A percentile compares a stretch with the other conserved stretches of the same genome.
Evolutionary conservation across 225 moss, liverwort and hornwort genomes (phyloP).

Genomic region (Takakia lepidozioides): DNA sequence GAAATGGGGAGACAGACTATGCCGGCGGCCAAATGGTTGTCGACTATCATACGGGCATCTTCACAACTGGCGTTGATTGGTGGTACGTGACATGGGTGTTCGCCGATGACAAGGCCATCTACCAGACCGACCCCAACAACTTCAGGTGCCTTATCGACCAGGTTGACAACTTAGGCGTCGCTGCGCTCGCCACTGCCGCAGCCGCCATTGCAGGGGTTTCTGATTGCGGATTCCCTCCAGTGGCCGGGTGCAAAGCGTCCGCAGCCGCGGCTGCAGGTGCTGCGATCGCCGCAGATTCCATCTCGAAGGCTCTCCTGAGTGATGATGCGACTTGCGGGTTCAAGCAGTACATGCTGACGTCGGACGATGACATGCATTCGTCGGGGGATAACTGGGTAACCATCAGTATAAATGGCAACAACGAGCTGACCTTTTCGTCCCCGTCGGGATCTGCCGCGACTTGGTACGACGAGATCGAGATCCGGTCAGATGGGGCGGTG

Average conservation of each 20-base stretch:
- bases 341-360: not conserved
- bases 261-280: not conserved
- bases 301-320: not conserved
- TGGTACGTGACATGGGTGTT: not conserved
- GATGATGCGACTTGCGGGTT: not conserved
- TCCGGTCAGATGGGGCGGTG: too few relatives aligned
- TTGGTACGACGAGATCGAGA: not conserved
- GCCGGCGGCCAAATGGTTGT: not conserved
- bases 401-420: not conserved
- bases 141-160: not conserved
- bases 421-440: not conserved
- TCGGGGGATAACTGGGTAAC: not conserved
- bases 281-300: slow-evolving; percentile 1
- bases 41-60: not conserved
- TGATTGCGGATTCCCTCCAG: not conserved
- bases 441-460: not conserved
- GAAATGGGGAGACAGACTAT: slow-evolving; percentile 1
- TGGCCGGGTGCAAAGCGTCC: not conserved
- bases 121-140: not conserved
- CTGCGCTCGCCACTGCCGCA: not conserved
- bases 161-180: not conserved
- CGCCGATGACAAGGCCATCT: not conserved
- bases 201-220: not conserved
- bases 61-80: not conserved
- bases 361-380: not conserved